Conservation (phyloP, 129 eudicot species). For the Saposhnikovia divaricata region DNA sequence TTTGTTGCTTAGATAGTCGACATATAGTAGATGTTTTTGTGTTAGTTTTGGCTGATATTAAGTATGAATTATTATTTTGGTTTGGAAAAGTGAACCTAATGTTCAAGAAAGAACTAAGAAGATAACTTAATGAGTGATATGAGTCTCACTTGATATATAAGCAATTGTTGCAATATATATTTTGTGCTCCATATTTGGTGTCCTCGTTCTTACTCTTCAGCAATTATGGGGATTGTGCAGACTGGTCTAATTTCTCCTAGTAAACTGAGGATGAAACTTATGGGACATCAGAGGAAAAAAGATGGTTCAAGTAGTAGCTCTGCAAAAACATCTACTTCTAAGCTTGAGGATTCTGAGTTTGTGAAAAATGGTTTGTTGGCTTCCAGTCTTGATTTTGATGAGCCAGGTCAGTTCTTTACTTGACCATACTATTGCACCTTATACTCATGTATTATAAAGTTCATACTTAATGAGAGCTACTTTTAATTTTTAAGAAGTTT, state of each 20-base stretch:
- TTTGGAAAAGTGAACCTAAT: background rate
- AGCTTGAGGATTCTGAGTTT: conserved; percentile 71
- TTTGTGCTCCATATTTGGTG: background rate
- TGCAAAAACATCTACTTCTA: conserved; percentile 91
- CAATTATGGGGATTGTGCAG: conserved; percentile 27
- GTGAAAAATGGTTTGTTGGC: conserved; percentile 63
- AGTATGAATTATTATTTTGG: background rate
- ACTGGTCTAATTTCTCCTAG: conserved; percentile 91
- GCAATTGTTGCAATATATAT: background rate
- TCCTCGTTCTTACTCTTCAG: background rate
- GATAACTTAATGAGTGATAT: background rate
- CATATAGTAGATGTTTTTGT: no score
- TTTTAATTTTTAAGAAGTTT: no score
- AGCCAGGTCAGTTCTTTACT: conserved; percentile 40
- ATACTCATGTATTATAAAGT: no score
- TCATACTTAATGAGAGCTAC: no score
- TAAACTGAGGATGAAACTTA: conserved; percentile 83
- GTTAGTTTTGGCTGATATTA: background rate
- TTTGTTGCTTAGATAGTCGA: no score
- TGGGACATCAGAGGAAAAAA: conserved; percentile 57
- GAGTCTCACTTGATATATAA: background rate
- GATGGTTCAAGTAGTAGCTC: conserved; percentile 75
- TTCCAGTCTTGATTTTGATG: conserved; percentile 38
- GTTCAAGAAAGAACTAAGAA: background rate
- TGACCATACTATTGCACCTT: background rate